phyloP scores from a whole-genome alignment of 257 asterid genomes.

The Buddleja alternifolia region DNA sequence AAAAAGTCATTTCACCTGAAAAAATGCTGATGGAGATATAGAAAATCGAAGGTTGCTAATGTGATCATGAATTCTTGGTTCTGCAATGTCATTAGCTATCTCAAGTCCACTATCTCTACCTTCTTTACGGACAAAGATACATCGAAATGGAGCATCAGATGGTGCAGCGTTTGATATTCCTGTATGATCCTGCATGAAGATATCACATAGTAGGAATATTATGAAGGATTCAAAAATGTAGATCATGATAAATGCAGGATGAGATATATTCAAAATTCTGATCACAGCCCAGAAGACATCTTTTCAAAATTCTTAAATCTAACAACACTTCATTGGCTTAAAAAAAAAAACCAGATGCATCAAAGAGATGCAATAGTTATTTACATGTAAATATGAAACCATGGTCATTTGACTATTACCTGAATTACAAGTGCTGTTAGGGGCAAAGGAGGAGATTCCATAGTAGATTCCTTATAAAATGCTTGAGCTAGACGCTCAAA shows the following conservation, averaged over 20 bases:
- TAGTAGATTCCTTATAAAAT: conserved; percentile 60
- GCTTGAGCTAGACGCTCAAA: conserved; percentile 71
- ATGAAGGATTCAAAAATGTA: background rate
- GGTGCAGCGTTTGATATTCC: conserved; percentile 99
- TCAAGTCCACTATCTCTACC: conserved; percentile 45
- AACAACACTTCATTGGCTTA: background rate
- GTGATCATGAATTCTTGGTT: conserved; percentile 89
- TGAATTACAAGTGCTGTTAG: conserved; percentile 79
- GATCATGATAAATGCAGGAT: background rate
- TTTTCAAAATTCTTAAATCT: background rate
- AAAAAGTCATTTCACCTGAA: conserved; percentile 64
- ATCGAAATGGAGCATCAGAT: conserved; percentile 77
- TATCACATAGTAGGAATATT: conserved; percentile 19
- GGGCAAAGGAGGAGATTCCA: conserved; percentile 70
- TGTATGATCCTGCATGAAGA: conserved; percentile 73
- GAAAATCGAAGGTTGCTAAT: conserved; percentile 75
- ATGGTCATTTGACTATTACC: conserved; percentile 44
- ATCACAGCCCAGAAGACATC: conserved; percentile 12
- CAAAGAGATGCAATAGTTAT: conserved; percentile 17
- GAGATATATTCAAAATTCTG: background rate
- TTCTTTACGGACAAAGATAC: conserved; percentile 52
- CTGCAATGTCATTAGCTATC: conserved; percentile 52
- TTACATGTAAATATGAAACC: background rate
- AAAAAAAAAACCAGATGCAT: background rate
- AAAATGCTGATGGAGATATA: conserved; percentile 96